Evolutionary conservation across 2,329 filamentous ascomycete genomes (phyloP).

Genomic region (Chrysoporthe deuterocubensis): DNA sequence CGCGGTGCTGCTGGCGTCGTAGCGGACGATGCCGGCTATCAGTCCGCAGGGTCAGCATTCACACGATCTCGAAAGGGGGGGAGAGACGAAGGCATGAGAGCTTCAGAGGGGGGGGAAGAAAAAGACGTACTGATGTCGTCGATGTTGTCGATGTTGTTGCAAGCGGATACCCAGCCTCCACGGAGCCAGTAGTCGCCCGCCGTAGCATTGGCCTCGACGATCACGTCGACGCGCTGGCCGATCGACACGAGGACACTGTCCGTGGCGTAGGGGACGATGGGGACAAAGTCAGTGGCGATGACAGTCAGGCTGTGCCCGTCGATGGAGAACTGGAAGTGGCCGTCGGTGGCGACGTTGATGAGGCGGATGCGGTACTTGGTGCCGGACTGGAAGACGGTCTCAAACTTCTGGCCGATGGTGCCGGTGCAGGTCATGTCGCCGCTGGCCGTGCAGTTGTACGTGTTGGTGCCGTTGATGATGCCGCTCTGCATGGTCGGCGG

Average conservation of each 20-base stretch:
- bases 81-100: too few relatives aligned
- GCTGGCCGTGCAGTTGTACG: conserved; percentile 22
- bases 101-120: background rate
- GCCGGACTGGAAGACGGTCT: conserved; percentile 38
- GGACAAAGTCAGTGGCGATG: conserved; percentile 62
- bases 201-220: conserved; percentile 28
- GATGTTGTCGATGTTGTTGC: conserved; percentile 28
- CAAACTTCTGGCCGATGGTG: conserved; percentile 35
- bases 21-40: conserved; percentile 35
- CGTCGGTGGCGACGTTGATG: conserved; percentile 51
- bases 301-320: conserved; percentile 62
- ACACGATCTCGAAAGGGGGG: background rate
- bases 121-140: conserved; percentile 23
- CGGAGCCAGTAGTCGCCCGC: conserved; percentile 35
- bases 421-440: conserved; percentile 29
- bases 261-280: conserved; percentile 58
- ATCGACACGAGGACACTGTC: conserved; percentile 49
- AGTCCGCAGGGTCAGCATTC: background rate
- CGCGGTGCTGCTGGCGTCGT: conserved; percentile 28
- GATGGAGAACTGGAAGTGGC: conserved; percentile 54
- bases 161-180: conserved; percentile 29
- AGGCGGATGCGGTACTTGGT: conserved; percentile 52
- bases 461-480: conserved; percentile 31
- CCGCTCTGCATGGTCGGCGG: conserved; percentile 32
- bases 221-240: conserved; percentile 39